Evolutionary conservation across 371 early-diverging fungal genomes (phyloP).

Genomic region (Globomyces sp.): DNA sequence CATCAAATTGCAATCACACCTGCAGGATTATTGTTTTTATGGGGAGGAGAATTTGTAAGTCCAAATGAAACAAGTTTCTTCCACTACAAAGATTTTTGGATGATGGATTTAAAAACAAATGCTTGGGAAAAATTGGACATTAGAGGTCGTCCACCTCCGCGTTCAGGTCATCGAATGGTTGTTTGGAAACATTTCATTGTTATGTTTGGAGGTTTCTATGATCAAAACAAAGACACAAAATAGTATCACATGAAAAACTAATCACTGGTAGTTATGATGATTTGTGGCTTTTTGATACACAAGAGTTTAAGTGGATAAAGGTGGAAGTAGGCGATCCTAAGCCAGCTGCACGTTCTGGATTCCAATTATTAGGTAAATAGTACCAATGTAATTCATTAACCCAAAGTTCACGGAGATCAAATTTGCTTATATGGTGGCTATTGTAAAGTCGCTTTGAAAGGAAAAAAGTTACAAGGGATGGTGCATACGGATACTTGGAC

Average conservation of each 20-base stretch:
- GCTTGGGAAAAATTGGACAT: constrained; percentile 63
- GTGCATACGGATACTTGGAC: constrained; percentile 60
- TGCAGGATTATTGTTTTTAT: constrained; percentile 55
- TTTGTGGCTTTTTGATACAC: constrained; percentile 61
- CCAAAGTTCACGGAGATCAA: constrained; percentile 37
- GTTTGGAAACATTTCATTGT: constrained; percentile 62
- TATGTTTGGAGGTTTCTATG: constrained; percentile 64
- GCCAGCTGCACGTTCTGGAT: constrained; percentile 59
- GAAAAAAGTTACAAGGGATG: constrained; percentile 50
- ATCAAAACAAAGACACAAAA: constrained; percentile 54
- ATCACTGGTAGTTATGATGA: constrained; percentile 45
- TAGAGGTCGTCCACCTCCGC: constrained; percentile 40
- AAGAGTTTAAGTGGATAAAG: constrained; percentile 58
- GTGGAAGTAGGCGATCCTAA: constrained; percentile 54
- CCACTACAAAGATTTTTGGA: constrained; percentile 68
- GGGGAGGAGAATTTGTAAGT: constrained; percentile 60
- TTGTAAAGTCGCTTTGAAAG: constrained; percentile 57
- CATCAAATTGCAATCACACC: constrained; percentile 60
- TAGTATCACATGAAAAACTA: constrained; percentile 24
- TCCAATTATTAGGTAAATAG: constrained; percentile 44
- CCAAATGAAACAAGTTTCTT: constrained; percentile 61
- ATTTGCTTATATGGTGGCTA: constrained; percentile 64
- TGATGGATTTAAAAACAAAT: constrained; percentile 57
- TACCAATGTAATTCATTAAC: no score
- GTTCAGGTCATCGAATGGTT: constrained; percentile 50